phyloP scores from a whole-genome alignment of 2,329 filamentous ascomycete genomes.

The Coniochaeta ligniaria region DNA sequence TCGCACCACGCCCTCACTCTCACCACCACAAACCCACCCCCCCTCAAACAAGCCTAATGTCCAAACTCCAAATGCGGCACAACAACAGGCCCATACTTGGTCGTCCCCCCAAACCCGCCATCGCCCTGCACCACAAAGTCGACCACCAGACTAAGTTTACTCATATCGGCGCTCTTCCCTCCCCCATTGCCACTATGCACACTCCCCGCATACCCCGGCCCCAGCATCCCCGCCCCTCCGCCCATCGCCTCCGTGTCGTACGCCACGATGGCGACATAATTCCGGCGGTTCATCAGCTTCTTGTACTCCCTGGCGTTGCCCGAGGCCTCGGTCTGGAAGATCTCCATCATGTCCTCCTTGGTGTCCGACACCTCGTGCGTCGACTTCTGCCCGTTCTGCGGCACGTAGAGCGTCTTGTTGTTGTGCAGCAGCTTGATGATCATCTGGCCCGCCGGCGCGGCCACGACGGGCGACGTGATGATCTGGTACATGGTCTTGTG shows the following conservation, averaged over 20 bases:
- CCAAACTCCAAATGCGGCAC: slow-evolving; percentile 80
- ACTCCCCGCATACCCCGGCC: slow-evolving; percentile 16
- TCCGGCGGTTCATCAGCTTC: slow-evolving; percentile 86
- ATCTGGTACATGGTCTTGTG: slow-evolving; percentile 99
- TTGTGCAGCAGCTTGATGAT: slow-evolving; percentile 93
- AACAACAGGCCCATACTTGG: slow-evolving; percentile 96
- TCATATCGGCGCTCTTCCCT: slow-evolving; percentile 32
- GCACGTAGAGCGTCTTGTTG: slow-evolving; percentile 87
- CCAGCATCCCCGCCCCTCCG: slow-evolving; percentile 17
- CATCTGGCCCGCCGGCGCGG: slow-evolving; percentile 76
- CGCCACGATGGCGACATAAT: slow-evolving; percentile 89
- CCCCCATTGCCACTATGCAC: slow-evolving; percentile 26
- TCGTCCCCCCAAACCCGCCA: slow-evolving; percentile 69
- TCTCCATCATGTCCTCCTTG: slow-evolving; percentile 99
- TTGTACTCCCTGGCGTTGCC: slow-evolving; percentile 78
- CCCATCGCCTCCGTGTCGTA: slow-evolving; percentile 75
- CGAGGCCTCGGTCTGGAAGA: slow-evolving; percentile 89
- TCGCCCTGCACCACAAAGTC: slow-evolving; percentile 98
- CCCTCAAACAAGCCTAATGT: slow-evolving; percentile 27
- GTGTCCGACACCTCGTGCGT: slow-evolving; percentile 76
- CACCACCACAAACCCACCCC: neutral
- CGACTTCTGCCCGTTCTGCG: slow-evolving; percentile 74
- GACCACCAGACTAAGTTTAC: slow-evolving; percentile 77
- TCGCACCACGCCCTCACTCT: neutral
- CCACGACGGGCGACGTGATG: slow-evolving; percentile 88